Percentiles rank a stretch among this genome's conserved stretches.
Conservation (phyloP, 1,284 basidiomycete genomes). For the Sporisorium scitamineum region DNA sequence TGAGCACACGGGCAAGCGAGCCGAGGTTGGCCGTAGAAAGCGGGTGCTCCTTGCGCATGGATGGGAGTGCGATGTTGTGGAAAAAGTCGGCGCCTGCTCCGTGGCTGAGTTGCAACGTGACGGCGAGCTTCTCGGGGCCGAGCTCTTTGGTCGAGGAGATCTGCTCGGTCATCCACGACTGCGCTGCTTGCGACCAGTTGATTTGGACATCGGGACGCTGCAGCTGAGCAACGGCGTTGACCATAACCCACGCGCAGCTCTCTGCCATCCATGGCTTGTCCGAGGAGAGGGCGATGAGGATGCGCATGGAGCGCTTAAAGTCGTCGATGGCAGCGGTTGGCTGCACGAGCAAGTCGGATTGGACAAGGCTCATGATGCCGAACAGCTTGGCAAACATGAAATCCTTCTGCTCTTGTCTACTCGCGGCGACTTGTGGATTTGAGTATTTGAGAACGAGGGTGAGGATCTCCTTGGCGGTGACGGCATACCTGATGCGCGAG, state of each 20-base stretch:
- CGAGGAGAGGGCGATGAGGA: constrained; percentile 80
- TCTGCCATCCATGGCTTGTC: constrained; percentile 92
- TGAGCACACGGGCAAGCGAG: constrained; percentile 74
- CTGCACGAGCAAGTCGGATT: constrained; percentile 76
- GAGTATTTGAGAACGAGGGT: constrained; percentile 60
- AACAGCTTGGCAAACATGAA: constrained; percentile 91
- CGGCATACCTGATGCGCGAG: constrained; percentile 78
- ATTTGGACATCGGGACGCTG: constrained; percentile 19
- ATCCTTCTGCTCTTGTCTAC: constrained; percentile 91
- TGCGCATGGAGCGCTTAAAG: constrained; percentile 76
- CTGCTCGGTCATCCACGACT: constrained; percentile 45
- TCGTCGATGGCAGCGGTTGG: constrained; percentile 74
- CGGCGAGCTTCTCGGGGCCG: constrained; percentile 88
- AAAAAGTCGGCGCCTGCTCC: constrained; percentile 30
- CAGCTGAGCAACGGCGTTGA: constrained; percentile 38
- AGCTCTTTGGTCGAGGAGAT: constrained; percentile 72
- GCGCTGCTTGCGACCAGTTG: constrained; percentile 44
- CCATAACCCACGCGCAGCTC: constrained; percentile 83
- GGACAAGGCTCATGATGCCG: constrained; percentile 76
- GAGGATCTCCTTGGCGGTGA: constrained; percentile 74
- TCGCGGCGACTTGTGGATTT: constrained; percentile 71
- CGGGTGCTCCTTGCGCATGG: constrained; percentile 78
- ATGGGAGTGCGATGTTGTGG: constrained; percentile 59
- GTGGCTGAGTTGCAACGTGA: constrained; percentile 76
- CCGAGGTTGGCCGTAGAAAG: constrained; percentile 79